Evolutionary conservation across 192 early-diverging fungal genomes (phyloP), one percentile per base, ranked within the genome.

Genomic region (Backusella australiensis): DNA sequence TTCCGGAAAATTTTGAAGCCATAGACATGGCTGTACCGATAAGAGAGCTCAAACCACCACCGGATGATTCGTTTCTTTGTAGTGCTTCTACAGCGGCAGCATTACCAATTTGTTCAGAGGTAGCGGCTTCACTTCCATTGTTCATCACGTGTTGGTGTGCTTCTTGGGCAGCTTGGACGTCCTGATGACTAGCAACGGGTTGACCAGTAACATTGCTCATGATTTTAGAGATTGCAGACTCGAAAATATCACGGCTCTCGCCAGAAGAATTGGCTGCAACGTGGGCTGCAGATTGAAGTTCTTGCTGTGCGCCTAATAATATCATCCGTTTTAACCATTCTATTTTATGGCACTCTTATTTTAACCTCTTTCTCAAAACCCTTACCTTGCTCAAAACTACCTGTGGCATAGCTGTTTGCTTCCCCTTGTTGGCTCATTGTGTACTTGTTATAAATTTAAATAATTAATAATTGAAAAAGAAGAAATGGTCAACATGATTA

Each of bases 11-110:
- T 21, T 81, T 77, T 29, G 52, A 44, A 36, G 80, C 80, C 67
- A 77, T 72, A 21, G 74, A 67, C 80, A 81, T 81, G 67, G 80
- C 80, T 39, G 74, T 77, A 66, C 76, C 75, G 8, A 81, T 81
- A 5, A 81, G 49, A 19, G 49, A 76, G 17, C 41, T 73, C 29
- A 69, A 59, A 14, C 75, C 69, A 44, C 67, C 76, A 12, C 73
- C 75, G 41, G 69, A 56, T 59, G 69, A 41, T 41, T 68, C 34
- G 26, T 72, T 71, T 36, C 36, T 74, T 49, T 77, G 44, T 26
- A 81, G 71, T 32, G 76, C 76, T 69, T 77, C 76, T 17, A 81
- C 38, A 21, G 76, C 80, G 14, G 80, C 80, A n/a, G 80, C 76
- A 32, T 71, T 67, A 72, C 80, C 80, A 11, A 81, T 73, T 21